Base-by-base conservation (phyloP, 1,139 yeast species). In the Pichia terricola region DNA sequence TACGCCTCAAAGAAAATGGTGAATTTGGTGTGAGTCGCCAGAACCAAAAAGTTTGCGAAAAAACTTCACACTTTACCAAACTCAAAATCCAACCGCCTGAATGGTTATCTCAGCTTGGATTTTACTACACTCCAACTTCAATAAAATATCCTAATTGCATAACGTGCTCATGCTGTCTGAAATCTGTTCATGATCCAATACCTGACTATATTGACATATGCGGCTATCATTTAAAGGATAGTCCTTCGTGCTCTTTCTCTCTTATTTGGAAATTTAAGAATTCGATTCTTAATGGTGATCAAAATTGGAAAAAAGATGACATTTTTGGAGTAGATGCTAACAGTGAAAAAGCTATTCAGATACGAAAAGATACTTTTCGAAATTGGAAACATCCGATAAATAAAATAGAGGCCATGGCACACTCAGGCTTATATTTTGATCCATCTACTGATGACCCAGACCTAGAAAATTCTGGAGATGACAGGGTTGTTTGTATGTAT, bases 401-500 rank as follows among this genome's bases (percentile, higher is more conserved):
- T 5, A 32, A 43, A 16, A 32, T 47, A 5, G 37, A 43, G 6
- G n/a, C 9, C 5, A 47, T 50, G 51, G 38, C 42, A 26, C 8
- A 16, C 4, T 36, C 47, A 22, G 85, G 86, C 1, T 77, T 79
- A 51, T 69, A 70, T 43, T 75, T 68, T 51, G 46, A 47, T 36
- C 60, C 71, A 11, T 75, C 81, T 0, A 51, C 61, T 11, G 62
- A 65, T 4, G 30, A 38, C 6, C 27, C 33, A 34, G 41, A n/a
- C 9, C 11, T 9, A 5, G 22, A 9, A 7, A 34, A 34, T 7
- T 34, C 11, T n/a, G 66, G 61, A 5, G 85, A 80, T 50, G 94
- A 84, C 57, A 64, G 76, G n/a, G 84, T 77, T 0, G 69, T 73
- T 10, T 86, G 95, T 54, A 69, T 80, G 49, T 83, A 81, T 55